Evolutionary conservation across 176 grass and related monocot genomes (phyloP).

Genomic region (Eragrostis curvula): DNA sequence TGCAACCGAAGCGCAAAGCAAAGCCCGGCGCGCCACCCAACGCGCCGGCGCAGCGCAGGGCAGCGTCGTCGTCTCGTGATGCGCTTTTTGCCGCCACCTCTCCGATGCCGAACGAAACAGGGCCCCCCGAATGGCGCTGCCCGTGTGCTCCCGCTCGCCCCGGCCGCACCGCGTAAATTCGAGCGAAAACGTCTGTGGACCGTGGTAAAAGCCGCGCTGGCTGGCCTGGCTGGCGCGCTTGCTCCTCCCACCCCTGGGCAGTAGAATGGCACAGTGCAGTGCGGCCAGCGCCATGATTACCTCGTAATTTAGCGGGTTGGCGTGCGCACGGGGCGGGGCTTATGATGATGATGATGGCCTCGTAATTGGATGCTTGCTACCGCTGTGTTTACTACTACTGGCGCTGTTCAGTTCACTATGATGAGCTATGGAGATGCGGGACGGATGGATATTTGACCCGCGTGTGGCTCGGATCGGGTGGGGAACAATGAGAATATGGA

Average conservation of each 20-base stretch:
- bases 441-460: neutral
- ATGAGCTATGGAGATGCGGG: neutral
- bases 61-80: conserved; percentile 32
- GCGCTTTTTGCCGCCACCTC: conserved; percentile 38
- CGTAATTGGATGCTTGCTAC: conserved; percentile 18
- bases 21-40: neutral
- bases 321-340: neutral
- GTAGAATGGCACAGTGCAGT: too few species aligned
- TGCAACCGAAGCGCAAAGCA: neutral
- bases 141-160: neutral
- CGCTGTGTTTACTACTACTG: neutral
- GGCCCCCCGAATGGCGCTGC: neutral
- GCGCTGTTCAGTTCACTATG: neutral
- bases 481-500: conserved; percentile 39
- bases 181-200: neutral
- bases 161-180: conserved; percentile 6
- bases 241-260: neutral
- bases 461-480: neutral
- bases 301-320: conserved; percentile 32
- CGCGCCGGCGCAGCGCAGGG: neutral
- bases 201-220: neutral
- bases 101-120: neutral
- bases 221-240: neutral
- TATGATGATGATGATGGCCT: conserved; percentile 20
- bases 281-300: conserved; percentile 37